Base-by-base conservation (phyloP, 2,329 filamentous ascomycete species). In the Monosporascus cannonballus region DNA sequence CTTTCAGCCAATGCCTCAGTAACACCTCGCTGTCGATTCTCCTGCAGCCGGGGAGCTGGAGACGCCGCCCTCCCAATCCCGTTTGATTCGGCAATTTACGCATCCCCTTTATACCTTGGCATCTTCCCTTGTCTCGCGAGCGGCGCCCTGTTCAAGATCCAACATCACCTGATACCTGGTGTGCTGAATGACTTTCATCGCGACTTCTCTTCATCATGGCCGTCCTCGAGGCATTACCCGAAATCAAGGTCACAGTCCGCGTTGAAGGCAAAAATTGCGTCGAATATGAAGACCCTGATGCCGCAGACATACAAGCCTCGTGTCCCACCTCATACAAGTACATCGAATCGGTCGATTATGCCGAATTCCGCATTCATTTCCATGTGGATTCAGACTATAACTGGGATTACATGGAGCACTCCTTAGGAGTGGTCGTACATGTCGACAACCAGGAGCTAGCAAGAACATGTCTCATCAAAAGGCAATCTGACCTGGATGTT, bases 331-430 rank as follows among this genome's bases (percentile, higher is more conserved):
- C 45, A 42, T 52, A 48, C 15, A 61, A 66, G 47, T 71, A 68
- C 49, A 63, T 70, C 34, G 63, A 71, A 55, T 64, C 62, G 6
- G 38, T 58, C 14, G 60, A 67, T 27, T 49, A 66, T 17, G 44
- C 59, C 17, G 49, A 61, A 14, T 70, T 69, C 50, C 27, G 56
- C 3, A 39, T 69, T 27, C 20, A 34, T 4, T 14, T 62, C 15
- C 34, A 50, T 1, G 47, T 68, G 1, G 6, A 50, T 22, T 18
- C 56, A 2, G 30, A 25, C 22, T 69, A 69, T 47, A 9, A 54
- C 2, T 69, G 64, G 27, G 27, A 30, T 30, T 30, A 30, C 38
- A 56, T 52, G 11, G 49, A 61, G 6, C 55, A 65, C 22, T 22
- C 51, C 6, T 52, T 70, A 2, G 3, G 20, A 2, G 51, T 61